Percentiles rank a stretch among this genome's conserved stretches.
phyloP scores from a whole-genome alignment of 805 yeast genomes.

The Jamesozyma jinghongensis region DNA sequence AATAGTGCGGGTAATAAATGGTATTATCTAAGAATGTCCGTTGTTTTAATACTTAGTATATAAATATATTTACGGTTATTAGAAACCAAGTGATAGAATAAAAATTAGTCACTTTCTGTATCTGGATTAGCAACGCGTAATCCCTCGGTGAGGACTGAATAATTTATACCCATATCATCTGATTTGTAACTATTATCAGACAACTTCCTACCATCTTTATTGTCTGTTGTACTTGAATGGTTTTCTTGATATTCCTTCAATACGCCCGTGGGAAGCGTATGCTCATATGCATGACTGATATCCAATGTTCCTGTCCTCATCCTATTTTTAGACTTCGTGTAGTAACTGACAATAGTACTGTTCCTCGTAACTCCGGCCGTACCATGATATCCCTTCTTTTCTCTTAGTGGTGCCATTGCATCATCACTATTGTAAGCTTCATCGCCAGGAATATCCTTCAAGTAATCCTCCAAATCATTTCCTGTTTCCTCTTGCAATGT shows the following conservation, averaged over 20 bases:
- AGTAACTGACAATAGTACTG: slow-evolving; percentile 28
- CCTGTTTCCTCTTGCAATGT: slow-evolving; percentile 3
- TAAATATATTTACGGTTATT: no score
- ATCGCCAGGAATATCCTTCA: slow-evolving; percentile 30
- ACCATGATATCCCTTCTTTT: slow-evolving; percentile 6
- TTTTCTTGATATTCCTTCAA: slow-evolving; percentile 11
- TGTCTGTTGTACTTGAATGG: neutral
- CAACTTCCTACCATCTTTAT: slow-evolving; percentile 1
- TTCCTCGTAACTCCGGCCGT: slow-evolving; percentile 15
- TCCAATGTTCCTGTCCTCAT: slow-evolving; percentile 23
- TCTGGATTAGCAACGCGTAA: slow-evolving; percentile 28
- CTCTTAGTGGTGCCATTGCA: slow-evolving; percentile 26
- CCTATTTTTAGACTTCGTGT: slow-evolving; percentile 23
- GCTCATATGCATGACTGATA: slow-evolving; percentile 11
- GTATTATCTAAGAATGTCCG: neutral
- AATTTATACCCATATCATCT: slow-evolving; percentile 3
- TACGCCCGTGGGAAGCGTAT: slow-evolving; percentile 18
- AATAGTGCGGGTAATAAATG: neutral
- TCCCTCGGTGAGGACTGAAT: slow-evolving; percentile 11
- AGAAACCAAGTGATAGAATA: neutral
- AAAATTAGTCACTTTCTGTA: slow-evolving; percentile 17
- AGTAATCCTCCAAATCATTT: slow-evolving; percentile 15
- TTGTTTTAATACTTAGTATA: neutral
- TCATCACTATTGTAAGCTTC: slow-evolving; percentile 32
- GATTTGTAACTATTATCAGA: slow-evolving; percentile 7